Base-by-base conservation (phyloP, 768 basidiomycete species). In the Xerocomellus dryophilus region DNA sequence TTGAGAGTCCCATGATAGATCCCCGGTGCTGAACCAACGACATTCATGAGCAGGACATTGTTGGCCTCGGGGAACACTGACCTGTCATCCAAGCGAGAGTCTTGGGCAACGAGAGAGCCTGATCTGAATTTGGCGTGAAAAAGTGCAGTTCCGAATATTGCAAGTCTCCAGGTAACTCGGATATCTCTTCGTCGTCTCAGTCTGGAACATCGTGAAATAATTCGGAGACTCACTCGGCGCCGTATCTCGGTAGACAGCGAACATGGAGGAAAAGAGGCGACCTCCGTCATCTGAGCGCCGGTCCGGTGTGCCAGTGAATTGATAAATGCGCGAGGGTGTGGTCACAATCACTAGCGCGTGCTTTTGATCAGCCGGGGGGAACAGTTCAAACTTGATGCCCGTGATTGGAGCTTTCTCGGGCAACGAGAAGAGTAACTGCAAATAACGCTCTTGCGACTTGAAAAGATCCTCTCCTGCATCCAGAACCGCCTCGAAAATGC, bases 381-480 rank as follows among this genome's bases (percentile, higher is more conserved):
- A 85, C 58, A 84, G 80, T 60, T 93, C 88, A 66, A 90, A 93
- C 60, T 81, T 84, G 57, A 98, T 75, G 23, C 96, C 96, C 1
- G 88, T 90, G 47, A 98, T 81, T 5, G 90, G 82, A 58, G 89
- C 85, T 42, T 84, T 76, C 67, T 96, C 94, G 2, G 89, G 86
- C 7, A 95, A 73, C 0, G 86, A 79, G 67, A 86, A 91, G 12
- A 93, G 81, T 12, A 81, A 62, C 61, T 88, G 86, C 21, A 90
- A 67, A 66, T 90, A 85, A 51, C 91, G 79, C 66, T 93, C 91
- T 54, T 86, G 85, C 5, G 91, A 88, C 73, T 93, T 94, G 80
- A 93, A 90, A 65, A 94, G 85, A 68, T 95, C 86, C 67, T 96
- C 91, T 59, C 90, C 87, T 6, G 91, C 90, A 64, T 98, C 94